phyloP scores from a whole-genome alignment of 805 yeast genomes.

The Kuraishia hungarica region DNA sequence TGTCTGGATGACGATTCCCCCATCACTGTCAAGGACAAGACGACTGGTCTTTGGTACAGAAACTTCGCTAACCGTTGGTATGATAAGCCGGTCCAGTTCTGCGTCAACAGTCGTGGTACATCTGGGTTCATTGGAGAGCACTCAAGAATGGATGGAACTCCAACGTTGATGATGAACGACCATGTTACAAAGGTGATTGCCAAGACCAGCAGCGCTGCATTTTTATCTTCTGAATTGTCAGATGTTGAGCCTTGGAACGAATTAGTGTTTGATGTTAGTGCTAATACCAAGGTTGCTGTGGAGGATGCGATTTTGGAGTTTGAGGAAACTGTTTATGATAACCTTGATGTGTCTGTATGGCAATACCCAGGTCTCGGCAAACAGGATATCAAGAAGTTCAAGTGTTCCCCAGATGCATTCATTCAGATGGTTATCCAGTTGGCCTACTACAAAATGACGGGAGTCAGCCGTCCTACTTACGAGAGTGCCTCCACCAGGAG shows the following conservation, averaged over 20 bases:
- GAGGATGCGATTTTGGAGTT: constrained; percentile 49
- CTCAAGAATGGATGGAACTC: constrained; percentile 97
- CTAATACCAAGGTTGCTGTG: constrained; percentile 42
- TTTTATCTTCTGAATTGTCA: constrained; percentile 14
- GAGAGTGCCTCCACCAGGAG: constrained; percentile 94
- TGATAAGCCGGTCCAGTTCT: constrained; percentile 86
- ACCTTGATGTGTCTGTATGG: constrained; percentile 73
- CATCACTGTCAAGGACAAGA: constrained; percentile 71
- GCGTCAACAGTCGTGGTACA: constrained; percentile 72
- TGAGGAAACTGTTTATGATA: constrained; percentile 32
- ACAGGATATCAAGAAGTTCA: constrained; percentile 72
- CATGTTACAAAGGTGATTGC: constrained; percentile 53
- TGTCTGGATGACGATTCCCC: constrained; percentile 73
- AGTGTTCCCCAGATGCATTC: constrained; percentile 88
- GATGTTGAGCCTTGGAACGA: constrained; percentile 13
- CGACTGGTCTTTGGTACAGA: constrained; percentile 92
- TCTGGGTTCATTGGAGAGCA: constrained; percentile 96
- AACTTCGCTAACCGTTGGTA: constrained; percentile 83
- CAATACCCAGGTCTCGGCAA: constrained; percentile 84
- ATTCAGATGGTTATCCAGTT: constrained; percentile 87
- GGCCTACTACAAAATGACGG: constrained; percentile 79
- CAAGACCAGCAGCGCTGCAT: constrained; percentile 16
- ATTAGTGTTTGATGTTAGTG: constrained; percentile 52
- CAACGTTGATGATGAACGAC: constrained; percentile 83
- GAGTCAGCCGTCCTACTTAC: constrained; percentile 80